Conservation (phyloP, 2,329 filamentous ascomycete species). For the Cephalotrichum gorgonifer region DNA sequence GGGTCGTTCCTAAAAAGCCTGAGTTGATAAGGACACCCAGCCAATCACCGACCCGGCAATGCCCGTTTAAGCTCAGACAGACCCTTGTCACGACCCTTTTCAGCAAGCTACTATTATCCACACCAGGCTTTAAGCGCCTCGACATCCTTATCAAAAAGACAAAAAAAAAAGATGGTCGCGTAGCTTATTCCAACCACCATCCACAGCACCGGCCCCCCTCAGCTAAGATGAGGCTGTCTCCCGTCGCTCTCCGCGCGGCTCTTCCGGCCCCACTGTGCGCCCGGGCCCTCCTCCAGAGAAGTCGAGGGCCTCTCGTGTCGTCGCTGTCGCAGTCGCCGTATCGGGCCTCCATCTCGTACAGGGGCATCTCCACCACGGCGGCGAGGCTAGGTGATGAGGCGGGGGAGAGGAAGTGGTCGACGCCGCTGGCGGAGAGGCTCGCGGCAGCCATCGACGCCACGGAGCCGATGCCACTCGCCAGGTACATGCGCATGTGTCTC, state of each 20-base stretch:
- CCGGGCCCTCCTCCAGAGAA: not conserved
- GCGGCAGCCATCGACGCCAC: constrained; percentile 80
- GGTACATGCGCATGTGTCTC: constrained; percentile 97
- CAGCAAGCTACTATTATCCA: no score
- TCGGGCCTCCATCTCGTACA: not conserved
- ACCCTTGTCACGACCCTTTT: not conserved
- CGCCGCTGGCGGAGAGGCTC: constrained; percentile 78
- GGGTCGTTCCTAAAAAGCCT: not conserved
- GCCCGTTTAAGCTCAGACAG: not conserved
- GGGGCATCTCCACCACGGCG: not conserved
- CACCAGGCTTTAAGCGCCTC: not conserved
- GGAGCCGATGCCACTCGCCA: constrained; percentile 81
- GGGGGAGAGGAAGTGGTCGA: constrained; percentile 67
- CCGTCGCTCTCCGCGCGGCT: constrained; percentile 1
- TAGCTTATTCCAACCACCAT: not conserved
- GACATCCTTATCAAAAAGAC: not conserved
- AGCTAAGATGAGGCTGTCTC: not conserved
- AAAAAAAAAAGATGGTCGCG: no score
- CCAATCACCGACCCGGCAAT: not conserved
- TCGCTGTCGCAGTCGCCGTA: no score
- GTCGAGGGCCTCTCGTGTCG: not conserved
- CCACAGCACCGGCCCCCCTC: not conserved
- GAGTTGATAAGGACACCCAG: not conserved
- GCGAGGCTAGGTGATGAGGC: constrained; percentile 4
- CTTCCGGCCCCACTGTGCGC: not conserved